Conservation (phyloP, 2,329 filamentous ascomycete species). For the Metarhizium guizhouense region DNA sequence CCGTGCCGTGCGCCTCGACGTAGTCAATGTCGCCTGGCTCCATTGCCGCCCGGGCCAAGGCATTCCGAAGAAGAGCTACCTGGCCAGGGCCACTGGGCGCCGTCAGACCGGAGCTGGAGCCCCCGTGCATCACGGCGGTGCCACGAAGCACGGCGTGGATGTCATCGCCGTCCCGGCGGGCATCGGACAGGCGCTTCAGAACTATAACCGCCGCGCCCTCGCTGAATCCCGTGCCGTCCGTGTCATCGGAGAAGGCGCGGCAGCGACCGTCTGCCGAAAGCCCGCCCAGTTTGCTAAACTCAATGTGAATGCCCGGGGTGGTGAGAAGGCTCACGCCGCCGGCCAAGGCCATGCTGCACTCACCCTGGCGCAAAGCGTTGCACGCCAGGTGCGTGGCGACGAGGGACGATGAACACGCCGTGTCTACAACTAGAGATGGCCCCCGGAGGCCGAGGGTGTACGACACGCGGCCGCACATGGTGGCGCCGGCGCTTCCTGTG, state of each 20-base stretch:
- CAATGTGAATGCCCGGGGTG: slow-evolving; percentile 9
- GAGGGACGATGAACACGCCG: too few relatives aligned
- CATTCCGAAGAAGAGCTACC: too few relatives aligned
- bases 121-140: slow-evolving; percentile 28
- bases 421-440: neutral
- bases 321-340: slow-evolving; percentile 11
- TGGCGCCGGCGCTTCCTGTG: neutral
- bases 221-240: slow-evolving; percentile 11
- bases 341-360: slow-evolving; percentile 11
- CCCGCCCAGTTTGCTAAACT: slow-evolving; percentile 8
- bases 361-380: neutral
- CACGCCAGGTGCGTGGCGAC: neutral
- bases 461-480: neutral
- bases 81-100: slow-evolving; percentile 21
- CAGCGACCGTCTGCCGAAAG: slow-evolving; percentile 12
- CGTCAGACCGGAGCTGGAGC: slow-evolving; percentile 30
- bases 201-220: slow-evolving; percentile 20
- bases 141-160: slow-evolving; percentile 25
- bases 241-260: slow-evolving; percentile 25
- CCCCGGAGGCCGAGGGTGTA: neutral
- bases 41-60: too few relatives aligned
- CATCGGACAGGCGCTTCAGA: slow-evolving; percentile 33
- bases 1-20: neutral
- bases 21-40: neutral
- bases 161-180: slow-evolving; percentile 30